These are phyloP conservation scores for Scedosporium boydii DNA, from an alignment of 2,329 filamentous ascomycete species.

Conservation along the genomic window DNA sequence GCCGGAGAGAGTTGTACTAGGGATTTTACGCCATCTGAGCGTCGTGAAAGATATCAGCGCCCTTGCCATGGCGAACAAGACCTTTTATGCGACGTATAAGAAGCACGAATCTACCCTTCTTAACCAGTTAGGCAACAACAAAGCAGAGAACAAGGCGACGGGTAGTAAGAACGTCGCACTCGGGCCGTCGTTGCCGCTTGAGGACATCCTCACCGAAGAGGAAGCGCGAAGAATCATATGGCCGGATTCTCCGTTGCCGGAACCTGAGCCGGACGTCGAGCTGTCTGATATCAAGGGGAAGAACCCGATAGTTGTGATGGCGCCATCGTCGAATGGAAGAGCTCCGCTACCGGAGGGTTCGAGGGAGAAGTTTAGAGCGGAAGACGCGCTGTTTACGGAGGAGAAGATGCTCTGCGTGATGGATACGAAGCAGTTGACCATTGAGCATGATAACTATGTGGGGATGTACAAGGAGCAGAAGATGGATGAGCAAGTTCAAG, in stretches of 20 bases:
- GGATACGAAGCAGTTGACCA: constrained; percentile 13
- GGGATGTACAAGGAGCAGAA: constrained; percentile 5
- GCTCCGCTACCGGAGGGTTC: background rate
- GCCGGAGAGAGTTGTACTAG: constrained; percentile 26
- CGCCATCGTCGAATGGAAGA: background rate
- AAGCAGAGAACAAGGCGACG: constrained; percentile 6
- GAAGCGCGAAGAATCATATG: constrained; percentile 1
- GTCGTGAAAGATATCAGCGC: constrained; percentile 31
- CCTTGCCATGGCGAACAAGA: constrained; percentile 29
- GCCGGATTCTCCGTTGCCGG: background rate
- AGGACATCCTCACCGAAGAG: constrained; percentile 5
- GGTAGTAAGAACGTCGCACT: constrained; percentile 17
- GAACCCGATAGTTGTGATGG: background rate
- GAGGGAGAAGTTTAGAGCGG: constrained; percentile 18
- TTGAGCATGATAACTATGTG: constrained; percentile 7
- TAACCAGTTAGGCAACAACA: background rate
- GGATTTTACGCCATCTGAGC: constrained; percentile 29
- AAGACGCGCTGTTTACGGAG: constrained; percentile 15
- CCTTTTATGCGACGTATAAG: constrained; percentile 35
- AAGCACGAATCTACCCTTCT: constrained; percentile 28
- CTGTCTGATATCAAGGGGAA: background rate
- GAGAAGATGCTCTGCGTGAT: constrained; percentile 16
- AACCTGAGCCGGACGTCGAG: background rate
- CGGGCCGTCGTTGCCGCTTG: constrained; percentile 5
- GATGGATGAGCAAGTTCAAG: background rate